These are phyloP conservation scores for Colletotrichum filicis DNA, from an alignment of 2,329 filamentous ascomycete genomes.

Conservation along the genomic window DNA sequence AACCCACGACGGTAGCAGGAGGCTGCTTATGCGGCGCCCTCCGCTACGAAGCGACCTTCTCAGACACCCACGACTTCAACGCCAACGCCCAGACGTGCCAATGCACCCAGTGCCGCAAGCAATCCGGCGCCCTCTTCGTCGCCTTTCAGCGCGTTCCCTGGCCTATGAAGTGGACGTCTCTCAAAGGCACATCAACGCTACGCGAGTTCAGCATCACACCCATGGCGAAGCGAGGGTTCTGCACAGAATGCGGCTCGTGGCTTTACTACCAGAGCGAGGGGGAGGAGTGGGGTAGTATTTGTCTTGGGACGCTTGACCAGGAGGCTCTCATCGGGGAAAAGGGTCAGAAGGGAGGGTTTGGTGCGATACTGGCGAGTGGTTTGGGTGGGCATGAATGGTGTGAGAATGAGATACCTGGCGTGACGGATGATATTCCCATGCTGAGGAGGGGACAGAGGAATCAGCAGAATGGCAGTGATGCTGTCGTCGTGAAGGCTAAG, in stretches of 20 bases:
- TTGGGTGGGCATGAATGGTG: slow-evolving; percentile 52
- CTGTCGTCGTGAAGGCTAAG: not conserved
- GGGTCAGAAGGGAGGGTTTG: slow-evolving; percentile 43
- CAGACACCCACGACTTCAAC: slow-evolving; percentile 55
- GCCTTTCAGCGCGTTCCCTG: slow-evolving; percentile 51
- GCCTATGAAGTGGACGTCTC: slow-evolving; percentile 48
- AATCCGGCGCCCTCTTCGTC: slow-evolving; percentile 59
- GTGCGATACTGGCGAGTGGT: slow-evolving; percentile 50
- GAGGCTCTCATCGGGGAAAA: slow-evolving; percentile 47
- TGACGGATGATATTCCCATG: slow-evolving; percentile 55
- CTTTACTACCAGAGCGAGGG: slow-evolving; percentile 56
- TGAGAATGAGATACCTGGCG: slow-evolving; percentile 57
- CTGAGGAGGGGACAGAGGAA: slow-evolving; percentile 8
- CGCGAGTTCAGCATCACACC: slow-evolving; percentile 53
- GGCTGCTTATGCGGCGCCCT: slow-evolving; percentile 63
- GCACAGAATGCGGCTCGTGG: slow-evolving; percentile 58
- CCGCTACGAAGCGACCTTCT: slow-evolving; percentile 60
- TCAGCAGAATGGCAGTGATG: not conserved
- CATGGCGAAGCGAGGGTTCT: slow-evolving; percentile 57
- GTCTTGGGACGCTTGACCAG: slow-evolving; percentile 57
- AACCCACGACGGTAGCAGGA: slow-evolving; percentile 54
- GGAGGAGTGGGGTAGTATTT: slow-evolving; percentile 45
- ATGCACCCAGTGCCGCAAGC: slow-evolving; percentile 66
- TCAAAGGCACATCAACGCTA: slow-evolving; percentile 42
- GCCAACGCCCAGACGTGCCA: slow-evolving; percentile 60